Base-by-base conservation (phyloP, 2,329 filamentous ascomycete species). In the Exserohilum turcica region DNA sequence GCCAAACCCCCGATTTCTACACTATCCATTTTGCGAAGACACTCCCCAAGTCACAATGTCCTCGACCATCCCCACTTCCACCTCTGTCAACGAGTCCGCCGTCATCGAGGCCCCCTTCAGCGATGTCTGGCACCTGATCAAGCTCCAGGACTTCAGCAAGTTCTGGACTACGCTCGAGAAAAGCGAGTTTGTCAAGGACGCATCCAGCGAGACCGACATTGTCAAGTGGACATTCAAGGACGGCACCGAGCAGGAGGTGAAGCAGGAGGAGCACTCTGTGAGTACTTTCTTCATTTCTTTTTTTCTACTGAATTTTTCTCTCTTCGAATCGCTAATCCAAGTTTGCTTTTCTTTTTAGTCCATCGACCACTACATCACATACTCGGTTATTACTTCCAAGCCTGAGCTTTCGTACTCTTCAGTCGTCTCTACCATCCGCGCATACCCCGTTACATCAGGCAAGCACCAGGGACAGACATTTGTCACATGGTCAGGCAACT, bases 221-320 rank as follows among this genome's bases (percentile, higher is more conserved):
- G 82, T 88, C 66, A 82, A 82, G 73, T 90, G 87, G 87, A 83
- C 80, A 16, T 90, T 90, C 79, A 85, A 86, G 72, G 87, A 90
- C 65, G 86, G 86, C 43, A 85, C 82, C 24, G 81, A 84, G 49
- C 76, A 88, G 16, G 86, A 90, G 73, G 84, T 90, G 62, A 90
- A 90, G 84, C 86, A 88, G 78, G 87, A 90, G 76, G 87, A 89
- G 78, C 86, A 90, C 77, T 87, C 84, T 61, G 85, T 88, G 75
- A 55, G 82, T 73, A 32, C n/a, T 24, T 2, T 43, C n/a, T 15
- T 33, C 13, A 6, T 16, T 5, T 27, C n/a, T 40, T 18, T 0
- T 42, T 29, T 19, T 42, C 15, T 15, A n/a, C 29, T 43, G 28
- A 3, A 19, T 32, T 44, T 44, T 27, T 43, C 8, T 32, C 3